These are phyloP conservation scores for Boletellus sp. DNA, from an alignment of 768 basidiomycete species.

Conservation along the genomic window DNA sequence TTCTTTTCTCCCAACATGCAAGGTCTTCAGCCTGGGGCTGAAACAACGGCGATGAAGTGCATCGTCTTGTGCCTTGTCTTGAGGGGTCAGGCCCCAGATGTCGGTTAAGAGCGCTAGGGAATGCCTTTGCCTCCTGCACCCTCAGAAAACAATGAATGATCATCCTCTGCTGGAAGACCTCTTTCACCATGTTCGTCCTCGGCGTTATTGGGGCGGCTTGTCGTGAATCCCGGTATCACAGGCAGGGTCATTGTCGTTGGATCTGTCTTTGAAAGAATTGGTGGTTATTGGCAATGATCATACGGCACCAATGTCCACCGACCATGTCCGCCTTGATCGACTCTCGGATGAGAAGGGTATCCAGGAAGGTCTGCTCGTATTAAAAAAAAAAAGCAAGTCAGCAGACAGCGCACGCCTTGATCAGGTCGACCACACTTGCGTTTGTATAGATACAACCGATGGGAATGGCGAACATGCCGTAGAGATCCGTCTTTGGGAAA, in stretches of 20 bases:
- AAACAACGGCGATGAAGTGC: too few relatives aligned
- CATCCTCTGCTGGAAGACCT: too few relatives aligned
- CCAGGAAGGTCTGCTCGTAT: background rate
- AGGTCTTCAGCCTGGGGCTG: too few relatives aligned
- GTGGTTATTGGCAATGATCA: too few relatives aligned
- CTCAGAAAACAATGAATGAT: too few relatives aligned
- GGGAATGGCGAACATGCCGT: slow-evolving; percentile 37
- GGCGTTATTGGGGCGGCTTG: background rate
- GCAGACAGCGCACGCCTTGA: background rate
- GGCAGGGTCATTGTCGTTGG: background rate
- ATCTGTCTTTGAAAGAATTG: background rate
- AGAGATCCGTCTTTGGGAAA: slow-evolving; percentile 32
- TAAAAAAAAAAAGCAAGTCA: background rate
- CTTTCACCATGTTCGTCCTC: too few relatives aligned
- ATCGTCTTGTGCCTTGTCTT: too few relatives aligned
- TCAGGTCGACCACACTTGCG: slow-evolving; percentile 24
- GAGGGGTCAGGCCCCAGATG: too few relatives aligned
- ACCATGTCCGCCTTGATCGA: background rate
- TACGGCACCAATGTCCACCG: background rate
- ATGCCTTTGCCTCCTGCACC: too few relatives aligned
- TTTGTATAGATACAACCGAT: slow-evolving; percentile 43
- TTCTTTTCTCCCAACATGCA: background rate
- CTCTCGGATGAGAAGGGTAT: background rate
- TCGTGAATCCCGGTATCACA: background rate
- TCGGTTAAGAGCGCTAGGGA: too few relatives aligned